Base-by-base conservation (phyloP, 768 basidiomycete genomes). In the Scleroderma bovista region DNA sequence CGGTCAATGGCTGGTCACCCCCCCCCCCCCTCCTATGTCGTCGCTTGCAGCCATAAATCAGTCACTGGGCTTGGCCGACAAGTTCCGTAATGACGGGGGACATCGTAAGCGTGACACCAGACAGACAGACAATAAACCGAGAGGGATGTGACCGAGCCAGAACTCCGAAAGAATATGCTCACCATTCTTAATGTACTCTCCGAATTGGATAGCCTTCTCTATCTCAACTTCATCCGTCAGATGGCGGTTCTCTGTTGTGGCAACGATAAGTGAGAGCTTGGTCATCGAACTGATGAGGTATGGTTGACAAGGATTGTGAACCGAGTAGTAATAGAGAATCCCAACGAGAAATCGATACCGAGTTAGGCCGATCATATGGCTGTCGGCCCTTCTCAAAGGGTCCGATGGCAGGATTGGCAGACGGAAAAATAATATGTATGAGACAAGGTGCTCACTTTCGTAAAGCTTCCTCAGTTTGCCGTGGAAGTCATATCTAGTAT, bases 171-270 rank as follows among this genome's bases (percentile, higher is more conserved):
- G 4, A 31, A 19, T 9, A 10, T 2, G 60, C 78, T 53, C 58
- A 86, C 90, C 90, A 60, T 88, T 86, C 70, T 84, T 88, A 67
- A 93, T 91, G 57, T 89, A 91, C 63, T 91, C 88, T 12, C 83
- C 86, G 26, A 91, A 67, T 51, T 75, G 77, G 50, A 91, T 68
- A 0, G 88, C 88, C 50, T 75, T 80, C 68, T 91, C 86, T 47
- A 91, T 87, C 53, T 91, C 86, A 17, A 78, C 74, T 51, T 73
- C 73, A 57, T 87, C 78, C 16, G 76, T 81, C 55, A 92, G 68
- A 57, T 74, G 57, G 50, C 76, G 77, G 59, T 90, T 87, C 67
- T 85, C 88, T 90, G 58, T 7, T 42, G 24, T 19, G 26, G 47
- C 33, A 9, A 9, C 26, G 33, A 40, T 34, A 29, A 20, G 34